Percentiles rank a stretch among this genome's conserved stretches.
These are phyloP conservation scores for Theileria orientalis DNA, from an alignment of 169 alveolate genomes.

Conservation along the genomic window DNA sequence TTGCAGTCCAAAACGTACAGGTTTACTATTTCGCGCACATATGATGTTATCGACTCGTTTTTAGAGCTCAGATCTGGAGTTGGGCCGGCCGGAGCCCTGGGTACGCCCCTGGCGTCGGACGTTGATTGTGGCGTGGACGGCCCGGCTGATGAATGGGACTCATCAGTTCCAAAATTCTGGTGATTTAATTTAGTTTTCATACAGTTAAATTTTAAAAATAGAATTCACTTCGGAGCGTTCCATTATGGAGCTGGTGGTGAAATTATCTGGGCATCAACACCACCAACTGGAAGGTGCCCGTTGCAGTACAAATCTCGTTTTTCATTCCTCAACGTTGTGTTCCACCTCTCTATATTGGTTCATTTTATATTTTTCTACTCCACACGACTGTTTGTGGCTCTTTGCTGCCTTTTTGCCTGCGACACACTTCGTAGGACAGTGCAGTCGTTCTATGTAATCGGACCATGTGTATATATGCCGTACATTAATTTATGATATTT, in stretches of 20 bases:
- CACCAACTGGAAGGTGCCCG: no score
- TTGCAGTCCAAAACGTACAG: conserved; percentile 50
- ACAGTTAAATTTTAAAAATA: conserved; percentile 3
- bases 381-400: no score
- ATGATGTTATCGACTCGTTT: conserved; percentile 36
- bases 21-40: conserved; percentile 45
- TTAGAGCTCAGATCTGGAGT: conserved; percentile 19
- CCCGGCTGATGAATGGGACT: neutral
- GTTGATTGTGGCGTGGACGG: conserved; percentile 11
- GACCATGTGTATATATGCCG: no score
- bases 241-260: neutral
- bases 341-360: no score
- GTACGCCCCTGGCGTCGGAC: neutral
- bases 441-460: no score
- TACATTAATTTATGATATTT: no score
- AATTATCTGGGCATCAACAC: conserved; percentile 8
- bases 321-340: no score
- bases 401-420: no score
- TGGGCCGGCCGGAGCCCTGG: neutral
- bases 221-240: neutral
- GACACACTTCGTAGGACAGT: no score
- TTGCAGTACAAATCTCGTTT: no score
- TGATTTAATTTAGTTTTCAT: conserved; percentile 6
- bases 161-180: neutral
- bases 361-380: no score